phyloP scores from a whole-genome alignment of 495 filamentous ascomycete genomes.

The Aspergillus bridgeri region DNA sequence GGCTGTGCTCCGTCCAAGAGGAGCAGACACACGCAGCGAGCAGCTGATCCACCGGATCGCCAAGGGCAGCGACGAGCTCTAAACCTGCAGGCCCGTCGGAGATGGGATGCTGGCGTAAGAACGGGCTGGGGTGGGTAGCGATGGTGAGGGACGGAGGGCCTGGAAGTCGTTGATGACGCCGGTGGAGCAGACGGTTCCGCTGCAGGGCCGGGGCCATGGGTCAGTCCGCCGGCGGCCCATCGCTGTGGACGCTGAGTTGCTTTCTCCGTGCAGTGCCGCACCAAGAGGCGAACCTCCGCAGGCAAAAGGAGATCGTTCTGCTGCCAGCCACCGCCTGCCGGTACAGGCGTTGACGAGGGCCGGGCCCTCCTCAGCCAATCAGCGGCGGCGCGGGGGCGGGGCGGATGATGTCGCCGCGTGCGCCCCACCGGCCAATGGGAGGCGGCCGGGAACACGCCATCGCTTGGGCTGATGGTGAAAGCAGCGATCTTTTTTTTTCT shows the following conservation, averaged over 20 bases:
- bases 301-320: no score
- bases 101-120: conserved; percentile 19
- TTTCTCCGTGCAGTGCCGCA: no score
- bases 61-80: conserved; percentile 8
- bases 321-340: conserved; percentile 12
- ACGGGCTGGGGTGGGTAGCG: conserved; percentile 13
- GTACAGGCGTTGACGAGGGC: not conserved
- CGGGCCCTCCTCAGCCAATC: conserved; percentile 6
- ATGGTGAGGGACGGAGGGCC: conserved; percentile 25
- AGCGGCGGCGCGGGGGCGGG: conserved; percentile 3
- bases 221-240: not conserved
- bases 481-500: conserved; percentile 12
- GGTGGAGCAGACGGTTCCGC: conserved; percentile 21
- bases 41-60: conserved; percentile 19
- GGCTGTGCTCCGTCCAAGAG: not conserved
- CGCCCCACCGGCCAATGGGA: conserved; percentile 21
- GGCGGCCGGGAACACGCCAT: conserved; percentile 32
- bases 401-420: conserved; percentile 1
- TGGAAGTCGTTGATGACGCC: conserved; percentile 36
- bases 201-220: conserved; percentile 11
- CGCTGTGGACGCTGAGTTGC: no score
- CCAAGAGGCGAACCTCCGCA: no score
- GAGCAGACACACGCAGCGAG: conserved; percentile 5
- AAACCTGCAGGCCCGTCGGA: not conserved
- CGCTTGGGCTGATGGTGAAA: conserved; percentile 33